These are phyloP conservation scores for Plasmodium adleri DNA, from an alignment of 169 alveolate species.

Conservation along the genomic window DNA sequence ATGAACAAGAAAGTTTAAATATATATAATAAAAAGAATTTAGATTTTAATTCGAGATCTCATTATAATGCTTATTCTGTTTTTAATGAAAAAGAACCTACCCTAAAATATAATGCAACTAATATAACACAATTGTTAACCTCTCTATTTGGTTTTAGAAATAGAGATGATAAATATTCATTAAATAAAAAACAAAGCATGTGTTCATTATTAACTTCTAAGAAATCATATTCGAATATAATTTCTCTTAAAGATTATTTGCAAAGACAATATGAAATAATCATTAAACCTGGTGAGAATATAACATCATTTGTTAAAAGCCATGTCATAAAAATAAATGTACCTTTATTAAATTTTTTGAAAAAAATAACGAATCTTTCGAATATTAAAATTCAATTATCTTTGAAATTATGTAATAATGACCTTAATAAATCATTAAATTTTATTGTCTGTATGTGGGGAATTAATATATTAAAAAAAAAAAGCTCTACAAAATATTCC, in stretches of 20 bases:
- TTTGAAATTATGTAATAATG: slow-evolving; percentile 59
- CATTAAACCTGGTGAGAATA: slow-evolving; percentile 48
- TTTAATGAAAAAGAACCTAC: slow-evolving; percentile 60
- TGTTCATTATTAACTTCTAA: slow-evolving; percentile 42
- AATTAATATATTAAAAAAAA: slow-evolving; percentile 25
- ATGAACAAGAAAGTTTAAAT: neutral
- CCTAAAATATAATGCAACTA: slow-evolving; percentile 62
- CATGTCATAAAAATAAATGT: slow-evolving; percentile 42
- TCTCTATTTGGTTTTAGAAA: slow-evolving; percentile 72
- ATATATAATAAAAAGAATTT: slow-evolving; percentile 16
- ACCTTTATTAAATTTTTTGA: slow-evolving; percentile 42
- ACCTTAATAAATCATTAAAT: slow-evolving; percentile 31
- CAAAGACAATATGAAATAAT: slow-evolving; percentile 71
- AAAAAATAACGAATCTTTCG: slow-evolving; percentile 45
- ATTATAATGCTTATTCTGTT: slow-evolving; percentile 36
- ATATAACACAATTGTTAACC: slow-evolving; percentile 62
- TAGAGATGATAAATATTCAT: slow-evolving; percentile 65
- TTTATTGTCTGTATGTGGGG: slow-evolving; percentile 66
- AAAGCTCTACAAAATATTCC: slow-evolving; percentile 19
- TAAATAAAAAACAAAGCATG: slow-evolving; percentile 49
- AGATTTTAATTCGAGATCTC: slow-evolving; percentile 37
- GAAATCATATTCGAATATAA: slow-evolving; percentile 30
- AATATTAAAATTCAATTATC: slow-evolving; percentile 50
- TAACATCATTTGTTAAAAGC: slow-evolving; percentile 34
- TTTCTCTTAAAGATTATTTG: slow-evolving; percentile 63